Percentiles rank a stretch among this genome's conserved stretches.
These are phyloP conservation scores for Lentinula detonsa DNA, from an alignment of 768 basidiomycete genomes.

Conservation along the genomic window DNA sequence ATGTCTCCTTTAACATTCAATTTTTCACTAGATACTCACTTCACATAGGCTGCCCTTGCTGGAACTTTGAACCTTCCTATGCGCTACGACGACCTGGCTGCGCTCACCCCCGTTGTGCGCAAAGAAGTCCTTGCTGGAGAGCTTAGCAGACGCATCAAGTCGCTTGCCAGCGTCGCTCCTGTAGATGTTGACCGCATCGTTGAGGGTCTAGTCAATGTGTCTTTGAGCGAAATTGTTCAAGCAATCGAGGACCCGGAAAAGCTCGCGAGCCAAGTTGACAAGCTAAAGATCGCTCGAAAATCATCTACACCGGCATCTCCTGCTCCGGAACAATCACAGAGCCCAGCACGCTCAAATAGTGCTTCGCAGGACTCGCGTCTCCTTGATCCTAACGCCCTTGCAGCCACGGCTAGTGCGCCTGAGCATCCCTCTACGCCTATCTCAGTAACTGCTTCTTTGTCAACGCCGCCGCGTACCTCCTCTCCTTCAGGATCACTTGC, in stretches of 20 bases:
- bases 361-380: conserved; percentile 66
- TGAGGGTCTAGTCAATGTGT: conserved; percentile 62
- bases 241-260: conserved; percentile 67
- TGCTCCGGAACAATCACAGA: conserved; percentile 37
- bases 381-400: conserved; percentile 55
- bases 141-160: conserved; percentile 66
- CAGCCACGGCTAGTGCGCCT: conserved; percentile 81
- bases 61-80: conserved; percentile 79
- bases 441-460: conserved; percentile 65
- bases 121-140: conserved; percentile 84
- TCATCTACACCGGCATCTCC: conserved; percentile 13
- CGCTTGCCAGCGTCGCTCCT: conserved; percentile 43
- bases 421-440: conserved; percentile 87
- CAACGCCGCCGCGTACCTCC: conserved; percentile 79
- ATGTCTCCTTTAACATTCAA: background rate
- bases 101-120: conserved; percentile 81
- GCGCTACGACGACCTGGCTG: conserved; percentile 81
- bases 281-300: conserved; percentile 26
- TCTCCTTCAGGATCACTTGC: conserved; percentile 66
- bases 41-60: conserved; percentile 64
- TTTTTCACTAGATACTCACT: background rate
- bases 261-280: conserved; percentile 58
- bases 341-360: conserved; percentile 46
- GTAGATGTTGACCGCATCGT: conserved; percentile 61
- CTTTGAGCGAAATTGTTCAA: conserved; percentile 71